phyloP scores from a whole-genome alignment of 257 asterid genomes.

The Solanum chmielewskii region DNA sequence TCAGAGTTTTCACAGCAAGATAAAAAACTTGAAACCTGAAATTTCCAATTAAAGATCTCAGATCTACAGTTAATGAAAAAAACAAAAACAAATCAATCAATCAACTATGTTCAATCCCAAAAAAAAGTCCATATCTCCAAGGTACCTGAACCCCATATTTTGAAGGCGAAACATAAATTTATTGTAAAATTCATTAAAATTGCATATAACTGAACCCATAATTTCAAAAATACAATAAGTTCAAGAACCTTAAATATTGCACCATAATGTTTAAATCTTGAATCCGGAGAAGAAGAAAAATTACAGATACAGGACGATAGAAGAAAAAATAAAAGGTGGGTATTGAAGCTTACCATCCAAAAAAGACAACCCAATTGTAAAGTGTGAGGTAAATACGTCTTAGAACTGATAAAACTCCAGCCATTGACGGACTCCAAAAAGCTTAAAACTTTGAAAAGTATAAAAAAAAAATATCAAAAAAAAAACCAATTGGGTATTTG shows the following conservation, averaged over 20 bases:
- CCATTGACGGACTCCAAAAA: constrained; percentile 25
- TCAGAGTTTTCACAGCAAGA: constrained; percentile 46
- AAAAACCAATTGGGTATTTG: background rate
- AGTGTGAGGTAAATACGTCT: constrained; percentile 58
- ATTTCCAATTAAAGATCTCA: background rate
- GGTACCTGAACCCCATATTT: background rate
- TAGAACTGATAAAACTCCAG: constrained; percentile 35
- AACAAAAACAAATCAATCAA: background rate
- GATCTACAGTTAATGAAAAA: background rate
- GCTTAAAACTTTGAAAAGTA: background rate
- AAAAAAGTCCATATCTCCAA: background rate
- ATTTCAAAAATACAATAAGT: background rate
- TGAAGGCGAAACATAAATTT: background rate
- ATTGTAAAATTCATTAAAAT: background rate
- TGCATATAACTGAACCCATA: background rate
- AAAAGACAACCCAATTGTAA: constrained; percentile 73
- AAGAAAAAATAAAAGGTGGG: background rate
- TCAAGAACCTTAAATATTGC: background rate
- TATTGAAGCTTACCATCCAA: constrained; percentile 54
- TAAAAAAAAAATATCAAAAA: background rate
- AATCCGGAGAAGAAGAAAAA: background rate
- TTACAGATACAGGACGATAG: background rate
- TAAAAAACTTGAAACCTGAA: constrained; percentile 61
- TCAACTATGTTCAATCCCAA: background rate
- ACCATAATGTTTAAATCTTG: background rate